phyloP scores from a whole-genome alignment of 2,329 filamentous ascomycete genomes.

The Diaporthe longicolla region DNA sequence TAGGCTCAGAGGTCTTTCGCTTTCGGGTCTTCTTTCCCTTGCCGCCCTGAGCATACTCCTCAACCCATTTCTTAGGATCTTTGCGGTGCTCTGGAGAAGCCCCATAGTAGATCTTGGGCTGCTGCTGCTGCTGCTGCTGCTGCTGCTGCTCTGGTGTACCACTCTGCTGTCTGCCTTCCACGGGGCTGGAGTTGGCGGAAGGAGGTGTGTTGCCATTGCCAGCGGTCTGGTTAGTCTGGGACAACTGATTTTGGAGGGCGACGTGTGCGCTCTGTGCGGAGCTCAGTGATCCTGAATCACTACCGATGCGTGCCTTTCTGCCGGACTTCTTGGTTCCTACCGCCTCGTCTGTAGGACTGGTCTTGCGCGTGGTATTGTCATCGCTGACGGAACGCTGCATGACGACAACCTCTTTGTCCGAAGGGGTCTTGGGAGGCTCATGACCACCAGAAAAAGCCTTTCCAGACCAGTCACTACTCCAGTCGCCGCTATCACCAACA shows the following conservation, averaged over 20 bases:
- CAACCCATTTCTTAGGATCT: conserved; percentile 5
- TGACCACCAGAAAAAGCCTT: neutral
- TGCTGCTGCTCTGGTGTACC: neutral
- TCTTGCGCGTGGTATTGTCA: neutral
- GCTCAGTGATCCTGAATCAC: neutral
- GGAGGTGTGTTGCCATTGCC: too few relatives aligned
- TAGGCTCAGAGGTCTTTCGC: conserved; percentile 1
- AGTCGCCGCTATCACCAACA: neutral
- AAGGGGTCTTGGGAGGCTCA: neutral
- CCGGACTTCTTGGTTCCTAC: neutral
- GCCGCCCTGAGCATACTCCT: neutral
- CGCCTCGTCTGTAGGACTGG: neutral
- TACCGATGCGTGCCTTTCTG: neutral
- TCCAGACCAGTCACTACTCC: conserved; percentile 8
- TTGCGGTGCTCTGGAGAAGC: neutral
- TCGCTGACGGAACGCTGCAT: neutral
- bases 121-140: neutral
- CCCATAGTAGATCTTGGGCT: neutral
- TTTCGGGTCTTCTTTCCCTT: conserved; percentile 9
- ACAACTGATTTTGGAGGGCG: conserved; percentile 12
- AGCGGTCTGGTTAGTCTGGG: neutral
- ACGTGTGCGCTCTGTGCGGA: neutral
- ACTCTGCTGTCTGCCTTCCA: conserved; percentile 1
- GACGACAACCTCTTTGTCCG: neutral
- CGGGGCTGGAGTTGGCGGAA: neutral